Evolutionary conservation across 2,329 filamentous ascomycete species (phyloP).

Genomic region (Fusarium haematococcum): DNA sequence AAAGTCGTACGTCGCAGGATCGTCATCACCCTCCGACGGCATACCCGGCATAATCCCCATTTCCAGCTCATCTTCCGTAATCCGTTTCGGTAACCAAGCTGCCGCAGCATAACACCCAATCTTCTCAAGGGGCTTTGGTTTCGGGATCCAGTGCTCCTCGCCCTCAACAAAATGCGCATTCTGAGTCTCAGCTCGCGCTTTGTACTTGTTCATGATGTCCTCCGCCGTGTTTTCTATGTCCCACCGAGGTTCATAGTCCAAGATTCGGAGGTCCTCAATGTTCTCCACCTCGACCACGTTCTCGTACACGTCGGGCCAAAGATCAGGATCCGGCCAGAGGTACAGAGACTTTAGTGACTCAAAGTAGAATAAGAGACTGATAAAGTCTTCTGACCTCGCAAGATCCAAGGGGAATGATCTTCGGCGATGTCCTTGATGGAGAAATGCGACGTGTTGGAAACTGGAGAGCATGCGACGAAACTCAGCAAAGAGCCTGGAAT

Average conservation of each 20-base stretch:
- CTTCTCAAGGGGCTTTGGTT: background rate
- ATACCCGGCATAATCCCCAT: background rate
- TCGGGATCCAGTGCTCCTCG: conserved; percentile 8
- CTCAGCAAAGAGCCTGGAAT: background rate
- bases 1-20: background rate
- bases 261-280: background rate
- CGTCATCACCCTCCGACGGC: background rate
- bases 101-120: conserved; percentile 2
- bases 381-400: background rate
- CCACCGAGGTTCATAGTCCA: background rate
- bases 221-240: background rate
- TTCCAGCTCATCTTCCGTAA: background rate
- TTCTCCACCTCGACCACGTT: background rate
- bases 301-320: conserved; percentile 6
- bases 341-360: conserved; percentile 1
- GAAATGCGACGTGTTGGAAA: background rate
- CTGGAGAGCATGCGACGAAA: conserved; percentile 3
- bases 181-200: background rate
- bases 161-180: background rate
- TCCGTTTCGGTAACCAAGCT: background rate
- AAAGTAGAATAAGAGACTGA: background rate
- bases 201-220: background rate
- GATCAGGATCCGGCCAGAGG: background rate
- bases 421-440: background rate
- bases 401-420: background rate